phyloP scores from a whole-genome alignment of 2,329 filamentous ascomycete genomes.

The Epichloe gansuensis region DNA sequence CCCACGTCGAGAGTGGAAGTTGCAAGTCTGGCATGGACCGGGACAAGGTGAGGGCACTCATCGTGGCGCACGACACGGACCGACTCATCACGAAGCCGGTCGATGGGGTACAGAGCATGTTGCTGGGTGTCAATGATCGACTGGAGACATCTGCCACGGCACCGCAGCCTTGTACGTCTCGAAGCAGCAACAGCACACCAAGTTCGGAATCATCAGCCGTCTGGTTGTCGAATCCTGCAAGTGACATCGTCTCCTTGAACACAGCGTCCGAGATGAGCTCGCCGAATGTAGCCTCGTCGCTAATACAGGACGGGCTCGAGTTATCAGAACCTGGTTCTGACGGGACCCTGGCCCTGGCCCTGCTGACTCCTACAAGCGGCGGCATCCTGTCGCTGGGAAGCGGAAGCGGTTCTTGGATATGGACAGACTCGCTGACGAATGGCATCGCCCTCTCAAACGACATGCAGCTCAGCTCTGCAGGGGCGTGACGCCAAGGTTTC shows the following conservation, averaged over 20 bases:
- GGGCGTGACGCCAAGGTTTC: no score
- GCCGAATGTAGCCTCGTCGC: not conserved
- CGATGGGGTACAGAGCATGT: not conserved
- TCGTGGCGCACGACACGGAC: conserved; percentile 6
- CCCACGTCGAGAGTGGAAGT: conserved; percentile 8
- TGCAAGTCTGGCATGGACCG: conserved; percentile 8
- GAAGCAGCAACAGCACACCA: not conserved
- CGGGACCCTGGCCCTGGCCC: no score
- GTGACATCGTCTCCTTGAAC: not conserved
- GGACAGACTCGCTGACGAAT: not conserved
- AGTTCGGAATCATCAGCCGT: not conserved
- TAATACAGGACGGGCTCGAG: not conserved
- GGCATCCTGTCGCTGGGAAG: not conserved
- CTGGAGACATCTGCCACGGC: not conserved
- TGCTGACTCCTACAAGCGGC: not conserved
- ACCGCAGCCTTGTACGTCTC: not conserved
- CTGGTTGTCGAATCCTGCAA: not conserved
- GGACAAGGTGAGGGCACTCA: conserved; percentile 1
- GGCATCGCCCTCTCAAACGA: not conserved
- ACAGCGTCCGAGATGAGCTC: not conserved
- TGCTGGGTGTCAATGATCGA: not conserved
- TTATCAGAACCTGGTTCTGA: no score
- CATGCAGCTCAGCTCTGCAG: not conserved
- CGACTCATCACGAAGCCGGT: conserved; percentile 2
- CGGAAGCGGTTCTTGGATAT: not conserved